These are phyloP conservation scores for Stephanodiscus triporus DNA, from an alignment of 108 stramenopile species.

Conservation along the genomic window DNA sequence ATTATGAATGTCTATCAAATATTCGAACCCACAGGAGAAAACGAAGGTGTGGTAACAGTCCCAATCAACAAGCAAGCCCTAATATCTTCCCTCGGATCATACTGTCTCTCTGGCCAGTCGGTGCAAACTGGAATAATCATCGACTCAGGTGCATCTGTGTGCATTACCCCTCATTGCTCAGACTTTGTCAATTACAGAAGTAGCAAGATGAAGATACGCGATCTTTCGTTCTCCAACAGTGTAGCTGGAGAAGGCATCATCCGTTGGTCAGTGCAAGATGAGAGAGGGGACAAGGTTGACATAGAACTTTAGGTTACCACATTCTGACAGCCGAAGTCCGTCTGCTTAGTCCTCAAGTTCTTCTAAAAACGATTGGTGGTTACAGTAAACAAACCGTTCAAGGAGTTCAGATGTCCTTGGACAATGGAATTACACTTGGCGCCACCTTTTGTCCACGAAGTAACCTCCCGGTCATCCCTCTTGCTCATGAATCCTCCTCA, in stretches of 20 bases:
- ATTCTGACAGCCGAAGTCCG: too few relatives aligned
- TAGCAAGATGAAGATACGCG: slow-evolving; percentile 3
- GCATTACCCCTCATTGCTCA: background rate
- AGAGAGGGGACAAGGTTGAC: background rate
- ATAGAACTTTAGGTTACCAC: too few relatives aligned
- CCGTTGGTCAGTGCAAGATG: background rate
- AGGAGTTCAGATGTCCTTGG: background rate
- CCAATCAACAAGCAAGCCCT: too few relatives aligned
- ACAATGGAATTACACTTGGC: background rate
- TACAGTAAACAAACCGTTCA: background rate
- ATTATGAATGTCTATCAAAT: too few relatives aligned
- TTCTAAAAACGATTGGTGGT: too few relatives aligned
- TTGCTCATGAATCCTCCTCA: background rate
- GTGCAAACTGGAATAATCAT: too few relatives aligned
- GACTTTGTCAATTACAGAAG: slow-evolving; percentile 1
- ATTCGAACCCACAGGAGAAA: too few relatives aligned
- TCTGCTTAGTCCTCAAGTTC: too few relatives aligned
- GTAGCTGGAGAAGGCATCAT: slow-evolving; percentile 12
- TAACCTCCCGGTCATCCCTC: background rate
- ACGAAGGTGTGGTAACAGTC: too few relatives aligned
- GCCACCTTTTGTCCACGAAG: background rate
- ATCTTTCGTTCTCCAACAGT: slow-evolving; percentile 4
- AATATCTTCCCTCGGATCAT: too few relatives aligned
- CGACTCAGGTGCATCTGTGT: too few relatives aligned
- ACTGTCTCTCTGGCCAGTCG: too few relatives aligned